These are phyloP conservation scores for Trichomonas gallinae DNA, from an alignment of 208 protist species.

Conservation along the genomic window DNA sequence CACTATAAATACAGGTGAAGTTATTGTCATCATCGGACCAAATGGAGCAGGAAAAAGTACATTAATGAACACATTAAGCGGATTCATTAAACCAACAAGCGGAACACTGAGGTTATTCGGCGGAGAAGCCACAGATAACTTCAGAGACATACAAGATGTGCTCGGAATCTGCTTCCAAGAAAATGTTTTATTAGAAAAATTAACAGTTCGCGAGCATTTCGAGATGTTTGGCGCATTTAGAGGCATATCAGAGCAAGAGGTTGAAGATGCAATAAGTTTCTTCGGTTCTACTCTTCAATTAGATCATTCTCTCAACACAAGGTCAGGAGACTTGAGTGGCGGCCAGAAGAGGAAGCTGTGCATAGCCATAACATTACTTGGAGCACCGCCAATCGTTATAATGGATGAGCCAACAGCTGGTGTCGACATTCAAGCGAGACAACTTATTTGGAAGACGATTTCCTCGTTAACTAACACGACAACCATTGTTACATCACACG, in stretches of 20 bases:
- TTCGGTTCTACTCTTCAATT: not conserved
- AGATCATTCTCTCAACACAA: not conserved
- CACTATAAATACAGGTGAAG: not conserved
- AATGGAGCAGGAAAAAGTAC: constrained; percentile 12
- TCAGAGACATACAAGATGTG: not conserved
- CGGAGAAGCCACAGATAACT: not conserved
- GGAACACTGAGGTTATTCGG: not conserved
- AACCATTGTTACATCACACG: not conserved
- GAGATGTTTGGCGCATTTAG: not conserved
- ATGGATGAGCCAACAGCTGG: constrained; percentile 21
- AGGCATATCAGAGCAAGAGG: not conserved
- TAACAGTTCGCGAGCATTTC: not conserved
- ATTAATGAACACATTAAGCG: not conserved
- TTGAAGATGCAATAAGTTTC: not conserved
- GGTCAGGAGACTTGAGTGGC: not conserved
- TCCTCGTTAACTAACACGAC: not conserved
- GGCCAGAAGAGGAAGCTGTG: constrained; percentile 24
- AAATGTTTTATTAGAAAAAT: not conserved
- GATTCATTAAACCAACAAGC: not conserved
- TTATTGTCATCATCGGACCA: not conserved
- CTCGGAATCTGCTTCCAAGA: not conserved
- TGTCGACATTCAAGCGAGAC: not conserved
- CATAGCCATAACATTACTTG: not conserved
- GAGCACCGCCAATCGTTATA: constrained; percentile 5
- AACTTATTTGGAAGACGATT: not conserved